These are phyloP conservation scores for Zalaria obscura DNA, from an alignment of 2,329 filamentous ascomycete species.

Conservation along the genomic window DNA sequence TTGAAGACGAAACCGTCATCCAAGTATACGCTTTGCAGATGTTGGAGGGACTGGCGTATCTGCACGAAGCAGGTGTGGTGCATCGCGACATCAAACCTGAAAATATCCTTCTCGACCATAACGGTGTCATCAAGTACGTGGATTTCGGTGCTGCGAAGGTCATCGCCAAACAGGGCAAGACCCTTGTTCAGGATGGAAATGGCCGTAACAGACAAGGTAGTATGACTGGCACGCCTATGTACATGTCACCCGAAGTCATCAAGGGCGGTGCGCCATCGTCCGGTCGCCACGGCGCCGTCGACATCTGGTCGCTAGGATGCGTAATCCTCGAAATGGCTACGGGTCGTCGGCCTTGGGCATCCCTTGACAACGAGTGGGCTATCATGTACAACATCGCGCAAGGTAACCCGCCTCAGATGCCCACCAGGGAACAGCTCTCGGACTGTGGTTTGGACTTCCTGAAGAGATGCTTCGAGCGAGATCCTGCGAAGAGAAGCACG, in stretches of 20 bases:
- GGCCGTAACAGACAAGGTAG: slow-evolving; percentile 51
- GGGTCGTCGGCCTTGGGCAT: slow-evolving; percentile 84
- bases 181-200: slow-evolving; percentile 45
- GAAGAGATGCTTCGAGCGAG: slow-evolving; percentile 69
- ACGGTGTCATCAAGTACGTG: slow-evolving; percentile 97
- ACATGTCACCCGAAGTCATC: slow-evolving; percentile 99
- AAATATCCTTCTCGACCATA: slow-evolving; percentile 91
- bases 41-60: slow-evolving; percentile 82
- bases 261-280: slow-evolving; percentile 65
- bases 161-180: slow-evolving; percentile 85
- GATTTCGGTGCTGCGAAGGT: slow-evolving; percentile 97
- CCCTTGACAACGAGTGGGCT: slow-evolving; percentile 96
- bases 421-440: slow-evolving; percentile 69
- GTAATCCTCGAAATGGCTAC: slow-evolving; percentile 98
- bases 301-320: slow-evolving; percentile 93
- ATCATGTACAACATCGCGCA: slow-evolving; percentile 99
- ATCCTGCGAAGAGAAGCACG: slow-evolving; percentile 63
- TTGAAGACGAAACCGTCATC: slow-evolving; percentile 94
- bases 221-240: slow-evolving; percentile 98
- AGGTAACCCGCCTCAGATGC: slow-evolving; percentile 81
- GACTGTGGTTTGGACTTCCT: slow-evolving; percentile 78
- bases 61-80: slow-evolving; percentile 82
- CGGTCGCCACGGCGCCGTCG: slow-evolving; percentile 72
- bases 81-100: slow-evolving; percentile 98
- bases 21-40: slow-evolving; percentile 94